Evolutionary conservation across 2,329 filamentous ascomycete genomes (phyloP).

Genomic region (Dichotomopilus funicola): DNA sequence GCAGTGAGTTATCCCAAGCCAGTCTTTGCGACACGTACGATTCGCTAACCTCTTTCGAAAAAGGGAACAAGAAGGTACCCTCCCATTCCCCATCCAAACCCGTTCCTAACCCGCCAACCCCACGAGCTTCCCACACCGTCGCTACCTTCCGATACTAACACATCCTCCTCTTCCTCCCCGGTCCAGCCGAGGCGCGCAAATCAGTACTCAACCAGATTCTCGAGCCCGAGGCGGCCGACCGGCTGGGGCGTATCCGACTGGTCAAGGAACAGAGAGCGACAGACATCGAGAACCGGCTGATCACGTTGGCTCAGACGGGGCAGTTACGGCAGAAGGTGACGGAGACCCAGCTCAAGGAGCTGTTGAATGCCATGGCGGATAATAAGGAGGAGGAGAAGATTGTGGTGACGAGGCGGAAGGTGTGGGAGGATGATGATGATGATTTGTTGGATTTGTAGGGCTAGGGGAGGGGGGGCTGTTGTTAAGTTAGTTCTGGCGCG

Average conservation of each 20-base stretch:
- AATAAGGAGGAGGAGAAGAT: slow-evolving; percentile 76
- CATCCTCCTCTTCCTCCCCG: neutral
- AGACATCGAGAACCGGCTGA: slow-evolving; percentile 87
- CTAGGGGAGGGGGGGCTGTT: neutral
- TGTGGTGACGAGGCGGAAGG: slow-evolving; percentile 77
- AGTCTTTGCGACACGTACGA: neutral
- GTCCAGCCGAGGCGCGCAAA: slow-evolving; percentile 61
- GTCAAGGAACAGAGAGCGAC: slow-evolving; percentile 88
- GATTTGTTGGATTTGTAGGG: slow-evolving; percentile 55
- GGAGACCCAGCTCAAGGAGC: slow-evolving; percentile 87
- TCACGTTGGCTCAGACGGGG: slow-evolving; percentile 81
- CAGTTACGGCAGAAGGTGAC: slow-evolving; percentile 84
- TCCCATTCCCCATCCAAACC: neutral
- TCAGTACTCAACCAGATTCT: slow-evolving; percentile 87
- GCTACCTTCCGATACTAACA: neutral
- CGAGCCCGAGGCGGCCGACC: slow-evolving; percentile 85
- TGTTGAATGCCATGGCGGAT: slow-evolving; percentile 78
- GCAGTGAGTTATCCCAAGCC: slow-evolving; percentile 41
- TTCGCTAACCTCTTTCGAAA: neutral
- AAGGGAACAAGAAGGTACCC: slow-evolving; percentile 42
- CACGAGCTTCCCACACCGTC: neutral
- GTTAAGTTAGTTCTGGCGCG: neutral
- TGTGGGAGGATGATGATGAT: slow-evolving; percentile 80
- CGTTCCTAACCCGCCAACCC: neutral
- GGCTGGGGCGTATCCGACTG: slow-evolving; percentile 86